Conservation (phyloP, 176 grass and related monocot species). For the Bolboschoenus planiculmis region DNA sequence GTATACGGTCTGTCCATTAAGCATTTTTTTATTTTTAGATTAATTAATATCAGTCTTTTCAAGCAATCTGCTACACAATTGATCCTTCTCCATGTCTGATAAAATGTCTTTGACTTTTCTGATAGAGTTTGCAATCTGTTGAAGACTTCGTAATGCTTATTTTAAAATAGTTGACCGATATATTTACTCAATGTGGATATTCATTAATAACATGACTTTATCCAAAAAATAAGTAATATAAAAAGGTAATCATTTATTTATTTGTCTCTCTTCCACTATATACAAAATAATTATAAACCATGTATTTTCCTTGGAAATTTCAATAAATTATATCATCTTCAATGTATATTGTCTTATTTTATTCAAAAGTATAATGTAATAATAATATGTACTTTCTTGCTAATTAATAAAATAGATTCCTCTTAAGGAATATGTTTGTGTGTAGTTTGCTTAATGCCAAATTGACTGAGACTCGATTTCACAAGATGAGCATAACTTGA, state of each 20-base stretch:
- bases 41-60: background rate
- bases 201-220: background rate
- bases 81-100: background rate
- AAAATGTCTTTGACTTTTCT: background rate
- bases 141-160: background rate
- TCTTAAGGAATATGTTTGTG: background rate
- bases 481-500: background rate
- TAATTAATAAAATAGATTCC: background rate
- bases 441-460: background rate
- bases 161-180: background rate
- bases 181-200: background rate
- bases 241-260: background rate
- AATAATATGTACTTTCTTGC: background rate
- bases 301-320: background rate
- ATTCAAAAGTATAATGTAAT: background rate
- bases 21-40: background rate
- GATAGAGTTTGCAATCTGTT: background rate
- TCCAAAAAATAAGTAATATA: background rate
- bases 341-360: background rate
- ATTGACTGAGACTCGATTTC: background rate
- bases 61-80: background rate
- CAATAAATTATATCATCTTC: background rate
- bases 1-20: slow-evolving; percentile 62
- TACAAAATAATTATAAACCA: background rate
- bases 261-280: background rate